Base-by-base conservation (phyloP, 1,284 basidiomycete species). In the Ustilago tritici region DNA sequence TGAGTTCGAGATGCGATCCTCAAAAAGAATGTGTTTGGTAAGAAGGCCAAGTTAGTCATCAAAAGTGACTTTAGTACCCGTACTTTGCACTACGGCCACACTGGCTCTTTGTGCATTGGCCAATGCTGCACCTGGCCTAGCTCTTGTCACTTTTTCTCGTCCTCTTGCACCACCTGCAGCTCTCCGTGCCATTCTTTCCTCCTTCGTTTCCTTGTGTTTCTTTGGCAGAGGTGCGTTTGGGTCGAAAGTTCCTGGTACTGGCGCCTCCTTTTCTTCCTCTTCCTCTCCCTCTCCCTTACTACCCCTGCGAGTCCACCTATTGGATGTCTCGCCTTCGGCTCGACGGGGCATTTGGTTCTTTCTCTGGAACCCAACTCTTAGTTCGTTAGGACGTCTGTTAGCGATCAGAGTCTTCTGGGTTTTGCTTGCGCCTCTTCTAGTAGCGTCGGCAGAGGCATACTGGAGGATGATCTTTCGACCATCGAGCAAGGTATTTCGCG, bases 391-490 rank as follows among this genome's bases (percentile, higher is more conserved):
- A 9, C 28, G 5, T 19, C 43, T 60, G 7, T 2, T 8, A 8
- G 17, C 32, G 14, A 69, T 46, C 8, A 47, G 47, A 8, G 17
- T 19, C 32, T 56, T 62, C n/a, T 63, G 54, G 1, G 32, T 53
- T 41, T 76, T 80, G 54, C 78, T 50, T 17, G 80, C 69, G 50
- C 85, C 85, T 50, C 86, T 75, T 46, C 88, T 81, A 28, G 95
- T 92, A 5, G 94, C 94, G 36, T 95, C 94, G 7, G 91, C 89
- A 40, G 92, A 92, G 10, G 93, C 94, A 80, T 92, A 95, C 87
- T 98, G 93, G n/a, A 98, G 90, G 3, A 92, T 90, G 56, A 99
- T 90, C 70, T 92, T 90, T 52, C 95, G 90, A 7, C 95, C 95
- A 84, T 94, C 90, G 57, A 97, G 89, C 53, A 89, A 90, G 85